These are phyloP conservation scores for Epichloe gansuensis DNA, from an alignment of 2,329 filamentous ascomycete genomes.

Conservation along the genomic window DNA sequence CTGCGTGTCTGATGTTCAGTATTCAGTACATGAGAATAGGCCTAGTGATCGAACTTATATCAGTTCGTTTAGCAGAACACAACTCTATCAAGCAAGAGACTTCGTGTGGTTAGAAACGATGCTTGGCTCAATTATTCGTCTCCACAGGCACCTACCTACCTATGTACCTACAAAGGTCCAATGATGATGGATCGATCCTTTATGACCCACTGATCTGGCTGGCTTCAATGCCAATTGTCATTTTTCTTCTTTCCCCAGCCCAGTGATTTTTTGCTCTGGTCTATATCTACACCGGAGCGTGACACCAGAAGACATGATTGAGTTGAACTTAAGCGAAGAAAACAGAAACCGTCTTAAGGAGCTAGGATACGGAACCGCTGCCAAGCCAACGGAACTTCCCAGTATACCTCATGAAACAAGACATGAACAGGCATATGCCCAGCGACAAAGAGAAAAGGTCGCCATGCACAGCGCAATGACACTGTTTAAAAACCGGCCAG, in stretches of 20 bases:
- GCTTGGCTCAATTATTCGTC: too few species aligned
- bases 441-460: not conserved
- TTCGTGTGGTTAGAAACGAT: too few species aligned
- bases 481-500: not conserved
- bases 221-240: too few species aligned
- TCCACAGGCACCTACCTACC: too few species aligned
- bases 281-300: not conserved
- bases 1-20: too few species aligned
- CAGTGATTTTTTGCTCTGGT: not conserved
- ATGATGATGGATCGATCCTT: too few species aligned
- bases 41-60: too few species aligned
- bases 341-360: not conserved
- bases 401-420: not conserved
- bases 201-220: too few species aligned
- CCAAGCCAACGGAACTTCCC: not conserved
- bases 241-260: not conserved
- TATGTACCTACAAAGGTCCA: too few species aligned
- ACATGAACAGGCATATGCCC: not conserved
- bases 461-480: not conserved
- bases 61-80: too few species aligned
- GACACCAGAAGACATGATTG: not conserved
- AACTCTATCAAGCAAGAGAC: too few species aligned
- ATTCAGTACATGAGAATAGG: too few species aligned
- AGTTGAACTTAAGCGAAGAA: not conserved
- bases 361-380: not conserved